Evolutionary conservation across 768 basidiomycete species (phyloP).

Genomic region (Amanita pseudoporphyria): DNA sequence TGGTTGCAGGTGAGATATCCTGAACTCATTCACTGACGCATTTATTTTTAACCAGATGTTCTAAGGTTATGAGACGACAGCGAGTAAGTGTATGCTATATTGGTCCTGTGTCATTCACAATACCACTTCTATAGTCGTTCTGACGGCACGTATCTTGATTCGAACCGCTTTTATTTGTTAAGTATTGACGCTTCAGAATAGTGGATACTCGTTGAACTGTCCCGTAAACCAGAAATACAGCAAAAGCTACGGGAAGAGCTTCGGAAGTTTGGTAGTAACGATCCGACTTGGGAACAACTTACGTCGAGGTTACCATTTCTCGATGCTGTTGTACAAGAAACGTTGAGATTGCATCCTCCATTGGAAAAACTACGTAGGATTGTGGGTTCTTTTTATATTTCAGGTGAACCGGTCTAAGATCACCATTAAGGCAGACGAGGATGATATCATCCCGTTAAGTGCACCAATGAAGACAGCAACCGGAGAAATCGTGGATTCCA

Average conservation of each 20-base stretch:
- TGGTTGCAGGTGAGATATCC: too few relatives aligned
- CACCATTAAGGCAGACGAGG: conserved; percentile 21
- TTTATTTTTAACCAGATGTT: too few relatives aligned
- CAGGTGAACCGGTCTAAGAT: background rate
- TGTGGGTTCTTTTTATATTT: conserved; percentile 14
- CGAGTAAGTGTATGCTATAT: conserved; percentile 7
- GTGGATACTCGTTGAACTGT: conserved; percentile 17
- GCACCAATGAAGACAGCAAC: conserved; percentile 20
- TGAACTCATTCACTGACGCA: too few relatives aligned
- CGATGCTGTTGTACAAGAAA: conserved; percentile 31
- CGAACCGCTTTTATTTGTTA: too few relatives aligned
- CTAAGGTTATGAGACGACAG: too few relatives aligned
- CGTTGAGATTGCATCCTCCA: conserved; percentile 28
- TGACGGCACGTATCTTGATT: background rate
- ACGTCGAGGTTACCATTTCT: conserved; percentile 33
- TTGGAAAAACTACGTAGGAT: conserved; percentile 20
- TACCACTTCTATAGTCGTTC: background rate
- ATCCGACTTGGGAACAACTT: conserved; percentile 32
- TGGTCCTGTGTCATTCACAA: background rate
- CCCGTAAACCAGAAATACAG: conserved; percentile 13
- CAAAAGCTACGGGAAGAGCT: conserved; percentile 13
- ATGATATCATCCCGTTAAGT: conserved; percentile 29
- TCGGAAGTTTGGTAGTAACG: conserved; percentile 10
- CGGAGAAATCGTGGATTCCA: conserved; percentile 20
- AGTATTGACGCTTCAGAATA: background rate